Percentiles rank a stretch among this genome's conserved stretches.
phyloP scores from a whole-genome alignment of 768 basidiomycete genomes.

The Boletus vinaceobasis region DNA sequence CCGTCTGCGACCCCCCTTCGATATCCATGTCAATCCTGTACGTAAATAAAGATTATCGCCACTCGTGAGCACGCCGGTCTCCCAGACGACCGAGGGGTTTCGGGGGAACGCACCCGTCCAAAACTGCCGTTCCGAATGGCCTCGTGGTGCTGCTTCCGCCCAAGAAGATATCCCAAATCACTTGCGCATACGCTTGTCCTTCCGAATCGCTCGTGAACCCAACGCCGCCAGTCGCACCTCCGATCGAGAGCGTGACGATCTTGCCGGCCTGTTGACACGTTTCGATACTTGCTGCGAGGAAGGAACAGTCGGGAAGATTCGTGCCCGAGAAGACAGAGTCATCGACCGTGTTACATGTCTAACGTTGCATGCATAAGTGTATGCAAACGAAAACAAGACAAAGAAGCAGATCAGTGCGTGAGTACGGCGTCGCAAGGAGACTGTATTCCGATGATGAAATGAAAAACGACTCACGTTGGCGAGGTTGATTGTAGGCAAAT shows the following conservation, averaged over 20 bases:
- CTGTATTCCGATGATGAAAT: neutral
- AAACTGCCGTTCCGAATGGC: slow-evolving; percentile 67
- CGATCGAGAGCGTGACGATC: slow-evolving; percentile 54
- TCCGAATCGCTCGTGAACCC: slow-evolving; percentile 58
- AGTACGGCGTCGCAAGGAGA: neutral
- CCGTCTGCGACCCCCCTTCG: slow-evolving; percentile 39
- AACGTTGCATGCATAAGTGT: neutral
- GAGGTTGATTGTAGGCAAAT: slow-evolving; percentile 56
- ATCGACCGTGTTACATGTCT: slow-evolving; percentile 62
- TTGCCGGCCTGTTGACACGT: slow-evolving; percentile 66
- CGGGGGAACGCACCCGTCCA: slow-evolving; percentile 55
- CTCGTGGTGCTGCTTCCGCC: slow-evolving; percentile 60
- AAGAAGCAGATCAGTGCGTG: neutral
- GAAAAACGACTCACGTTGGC: slow-evolving; percentile 44
- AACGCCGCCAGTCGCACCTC: slow-evolving; percentile 60
- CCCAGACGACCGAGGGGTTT: slow-evolving; percentile 2
- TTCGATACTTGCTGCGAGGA: slow-evolving; percentile 57
- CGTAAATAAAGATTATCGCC: neutral
- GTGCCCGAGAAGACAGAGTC: slow-evolving; percentile 62
- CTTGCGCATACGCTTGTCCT: slow-evolving; percentile 57
- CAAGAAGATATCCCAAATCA: slow-evolving; percentile 67
- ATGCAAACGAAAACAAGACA: neutral
- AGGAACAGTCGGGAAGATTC: slow-evolving; percentile 56
- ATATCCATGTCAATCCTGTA: slow-evolving; percentile 44
- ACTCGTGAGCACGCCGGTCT: neutral